phyloP scores from a whole-genome alignment of 2,329 filamentous ascomycete genomes.

The Exophiala sideris region DNA sequence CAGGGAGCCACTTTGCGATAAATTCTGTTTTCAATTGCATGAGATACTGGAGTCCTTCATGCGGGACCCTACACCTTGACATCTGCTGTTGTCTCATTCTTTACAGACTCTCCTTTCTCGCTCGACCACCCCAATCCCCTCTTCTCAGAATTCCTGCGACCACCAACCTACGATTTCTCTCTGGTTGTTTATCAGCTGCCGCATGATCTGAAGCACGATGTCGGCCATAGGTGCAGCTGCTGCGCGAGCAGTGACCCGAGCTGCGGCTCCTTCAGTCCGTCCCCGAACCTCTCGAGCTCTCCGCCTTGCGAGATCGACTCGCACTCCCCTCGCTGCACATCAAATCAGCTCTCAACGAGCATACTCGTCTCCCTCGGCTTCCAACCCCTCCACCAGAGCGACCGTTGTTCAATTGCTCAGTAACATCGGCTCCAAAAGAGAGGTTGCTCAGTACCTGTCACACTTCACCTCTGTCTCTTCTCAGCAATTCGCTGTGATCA shows the following conservation, averaged over 20 bases:
- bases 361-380: constrained; percentile 46
- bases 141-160: not conserved
- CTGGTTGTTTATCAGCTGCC: constrained; percentile 23
- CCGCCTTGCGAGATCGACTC: constrained; percentile 37
- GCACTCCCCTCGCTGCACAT: constrained; percentile 13
- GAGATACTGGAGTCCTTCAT: constrained; percentile 1
- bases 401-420: constrained; percentile 88
- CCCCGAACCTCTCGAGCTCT: constrained; percentile 17
- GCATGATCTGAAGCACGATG: constrained; percentile 28
- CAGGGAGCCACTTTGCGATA: constrained; percentile 5
- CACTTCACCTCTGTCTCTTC: constrained; percentile 96
- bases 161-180: not conserved
- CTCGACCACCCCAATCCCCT: not conserved
- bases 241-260: constrained; percentile 28
- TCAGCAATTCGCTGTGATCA: constrained; percentile 97
- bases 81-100: not conserved
- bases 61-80: constrained; percentile 6
- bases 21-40: not conserved
- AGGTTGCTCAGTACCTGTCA: constrained; percentile 95
- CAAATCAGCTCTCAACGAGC: constrained; percentile 32
- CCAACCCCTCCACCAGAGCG: constrained; percentile 64
- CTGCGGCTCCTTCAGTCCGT: constrained; percentile 17
- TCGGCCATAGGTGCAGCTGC: constrained; percentile 27
- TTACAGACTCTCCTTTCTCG: not conserved
- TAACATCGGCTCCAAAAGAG: constrained; percentile 92